Evolutionary conservation across 2,329 filamentous ascomycete species (phyloP), one percentile per base, ranked within the genome.

Genomic region (Aspergillus versicolor): DNA sequence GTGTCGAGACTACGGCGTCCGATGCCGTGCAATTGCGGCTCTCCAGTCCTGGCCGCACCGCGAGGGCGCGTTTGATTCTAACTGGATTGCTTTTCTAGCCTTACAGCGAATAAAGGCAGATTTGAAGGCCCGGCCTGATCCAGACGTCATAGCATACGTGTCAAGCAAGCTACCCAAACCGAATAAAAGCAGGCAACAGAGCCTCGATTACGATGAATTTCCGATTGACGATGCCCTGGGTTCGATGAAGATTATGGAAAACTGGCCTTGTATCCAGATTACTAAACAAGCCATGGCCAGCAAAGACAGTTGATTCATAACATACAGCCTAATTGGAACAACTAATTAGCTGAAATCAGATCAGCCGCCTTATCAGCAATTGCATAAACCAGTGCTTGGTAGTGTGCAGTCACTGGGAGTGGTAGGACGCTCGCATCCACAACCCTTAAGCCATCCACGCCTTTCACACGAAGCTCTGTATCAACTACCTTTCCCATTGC

Each of bases 341-440:
- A 22, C 8, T 13, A 15, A 2, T 45, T 22, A 22, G 42, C 32
- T 12, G 19, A 24, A 8, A 49, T 49, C 17, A 49, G 15, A 40
- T 49, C 48, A 13, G 38, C 48, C n/a, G 48, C 48, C 38, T 51
- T 51, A 19, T 51, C 12, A 8, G 48, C 48, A 13, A 51, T 43
- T 4, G 48, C 64, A 59, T 69, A 69, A 0, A 66, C 17, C 8
- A 56, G 34, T 4, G 59, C 60, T 43, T 69, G 66, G 2, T 59
- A 60, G 38, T 67, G 67, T 3, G 49, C 62, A 7, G 53, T 52
- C 1, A 67, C 11, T 1, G 65, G 53, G 2, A 63, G 19, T 2
- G 65, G 67, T 15, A 69, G n/a, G 2, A 69, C 59, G 53, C 67
- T 70, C 1, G 67, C 65, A 56, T 69, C 66, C 0, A 65, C 67